phyloP scores from a whole-genome alignment of 1,284 basidiomycete genomes.

The Rhodotorula sp. region DNA sequence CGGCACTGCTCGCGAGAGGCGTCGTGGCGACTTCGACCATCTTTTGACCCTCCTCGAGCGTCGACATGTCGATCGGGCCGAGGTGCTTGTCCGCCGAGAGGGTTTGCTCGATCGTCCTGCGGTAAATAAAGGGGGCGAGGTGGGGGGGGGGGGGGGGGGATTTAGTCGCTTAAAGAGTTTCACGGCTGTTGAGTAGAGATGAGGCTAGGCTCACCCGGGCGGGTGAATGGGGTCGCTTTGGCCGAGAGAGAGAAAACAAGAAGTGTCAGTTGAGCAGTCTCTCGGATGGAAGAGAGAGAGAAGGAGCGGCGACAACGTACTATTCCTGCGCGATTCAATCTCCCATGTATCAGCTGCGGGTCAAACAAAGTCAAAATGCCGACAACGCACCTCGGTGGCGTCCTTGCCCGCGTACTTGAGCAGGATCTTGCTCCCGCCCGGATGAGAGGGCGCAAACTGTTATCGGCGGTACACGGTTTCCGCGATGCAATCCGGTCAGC shows the following conservation, averaged over 20 bases:
- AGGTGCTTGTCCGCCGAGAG: conserved; percentile 39
- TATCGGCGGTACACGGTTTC: too few species aligned
- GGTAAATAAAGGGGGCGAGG: background rate
- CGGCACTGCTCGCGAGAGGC: background rate
- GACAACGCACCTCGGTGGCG: conserved; percentile 32
- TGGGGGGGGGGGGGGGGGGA: background rate
- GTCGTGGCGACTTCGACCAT: conserved; percentile 3
- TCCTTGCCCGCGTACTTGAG: conserved; percentile 41
- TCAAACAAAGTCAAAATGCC: background rate
- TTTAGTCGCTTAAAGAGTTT: background rate
- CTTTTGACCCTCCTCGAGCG: conserved; percentile 20
- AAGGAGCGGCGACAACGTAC: background rate
- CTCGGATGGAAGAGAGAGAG: background rate
- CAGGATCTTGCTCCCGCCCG: conserved; percentile 39
- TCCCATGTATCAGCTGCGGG: background rate
- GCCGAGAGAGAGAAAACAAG: background rate
- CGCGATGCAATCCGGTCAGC: background rate
- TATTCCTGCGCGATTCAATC: background rate
- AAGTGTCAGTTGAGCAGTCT: background rate
- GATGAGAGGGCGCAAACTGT: conserved; percentile 23
- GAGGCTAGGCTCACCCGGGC: background rate
- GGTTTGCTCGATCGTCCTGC: conserved; percentile 36
- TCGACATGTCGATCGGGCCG: conserved; percentile 37
- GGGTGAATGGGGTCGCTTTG: conserved; percentile 30
- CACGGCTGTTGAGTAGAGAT: too few species aligned